Base-by-base conservation (phyloP, 2,329 filamentous ascomycete genomes). In the Monilinia vaccinii-corymbosi region DNA sequence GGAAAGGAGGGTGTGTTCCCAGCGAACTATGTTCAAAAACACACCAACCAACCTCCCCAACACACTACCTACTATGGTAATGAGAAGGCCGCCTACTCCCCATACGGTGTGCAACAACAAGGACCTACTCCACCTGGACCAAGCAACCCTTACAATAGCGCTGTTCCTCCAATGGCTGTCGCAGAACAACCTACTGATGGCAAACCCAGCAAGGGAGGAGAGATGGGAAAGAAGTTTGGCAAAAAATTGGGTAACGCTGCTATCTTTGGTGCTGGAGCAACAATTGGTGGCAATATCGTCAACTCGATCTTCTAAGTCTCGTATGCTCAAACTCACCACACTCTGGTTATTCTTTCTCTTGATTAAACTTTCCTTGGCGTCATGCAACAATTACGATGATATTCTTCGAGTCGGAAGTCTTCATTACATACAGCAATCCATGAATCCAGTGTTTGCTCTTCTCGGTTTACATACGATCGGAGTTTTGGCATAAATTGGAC, bases 1-100 rank as follows among this genome's bases (percentile, higher is more conserved):
- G 87, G 87, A 60, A 77, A 83, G 66, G 90, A 96, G 76, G 93
- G 93, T 68, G 96, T 97, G 73, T 97, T 97, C 81, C 93, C 93
- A n/a, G 84, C 87, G 67, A 91, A 83, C 73, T 97, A 97, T 72
- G 92, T 96, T 64, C 78, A 89, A 56, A 75, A 88, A 56, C 85
- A 92, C 67, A 63, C 73, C 50, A 62, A 73, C 73, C 56, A 73
- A 69, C 60, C 32, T 44, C 40, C 47, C 6, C 38, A 28, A 47
- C 52, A 63, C 6, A 57, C 47, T 25, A 51, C 52, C 31, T 53
- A 55, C 28, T 61, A 62, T 57, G 66, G 64, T 47, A 64, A 64
- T 32, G 70, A 71, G 52, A 65, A 64, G 48, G 64, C 62, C 18
- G n/a, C 36, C 28, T 56, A 56, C 45, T 18, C 28, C 9, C 51